These are phyloP conservation scores for Coemansia sp. DNA, from an alignment of 192 early-diverging fungal genomes.

Conservation along the genomic window DNA sequence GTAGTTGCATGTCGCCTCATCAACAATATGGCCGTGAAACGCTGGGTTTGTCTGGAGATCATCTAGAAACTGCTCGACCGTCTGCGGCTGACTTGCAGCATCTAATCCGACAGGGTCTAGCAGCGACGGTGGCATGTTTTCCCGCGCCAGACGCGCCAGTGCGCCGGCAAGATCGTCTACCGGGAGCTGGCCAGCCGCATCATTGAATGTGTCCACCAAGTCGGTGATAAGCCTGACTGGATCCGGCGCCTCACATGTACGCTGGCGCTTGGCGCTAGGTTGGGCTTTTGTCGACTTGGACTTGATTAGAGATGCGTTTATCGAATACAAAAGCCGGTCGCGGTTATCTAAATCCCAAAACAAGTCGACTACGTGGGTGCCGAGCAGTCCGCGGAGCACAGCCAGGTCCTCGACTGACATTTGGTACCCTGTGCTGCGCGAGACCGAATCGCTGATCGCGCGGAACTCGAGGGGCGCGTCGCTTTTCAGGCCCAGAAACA, in stretches of 20 bases:
- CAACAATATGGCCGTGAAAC: constrained; percentile 3
- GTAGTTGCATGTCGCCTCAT: neutral
- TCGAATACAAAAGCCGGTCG: neutral
- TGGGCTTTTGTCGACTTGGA: too few relatives aligned
- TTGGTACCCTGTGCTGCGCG: neutral
- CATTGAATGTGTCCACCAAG: constrained; percentile 2
- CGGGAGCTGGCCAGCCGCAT: neutral
- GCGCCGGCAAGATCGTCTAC: neutral
- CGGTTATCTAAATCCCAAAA: neutral
- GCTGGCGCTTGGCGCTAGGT: neutral
- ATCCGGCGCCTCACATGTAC: neutral
- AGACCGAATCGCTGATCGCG: neutral
- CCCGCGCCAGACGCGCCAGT: neutral
- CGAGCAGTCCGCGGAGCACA: constrained; percentile 14
- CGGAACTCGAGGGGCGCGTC: neutral
- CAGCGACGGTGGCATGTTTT: neutral
- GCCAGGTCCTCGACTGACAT: constrained; percentile 17
- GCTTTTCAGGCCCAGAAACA: constrained; percentile 18
- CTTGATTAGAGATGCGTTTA: too few relatives aligned
- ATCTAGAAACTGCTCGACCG: constrained; percentile 4
- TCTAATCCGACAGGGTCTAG: neutral
- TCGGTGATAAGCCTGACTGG: constrained; percentile 5
- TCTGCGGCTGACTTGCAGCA: neutral
- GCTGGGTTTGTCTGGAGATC: neutral
- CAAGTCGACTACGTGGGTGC: constrained; percentile 10